Base-by-base conservation (phyloP, 768 basidiomycete species). In the Tricholoma hemisulphureum region DNA sequence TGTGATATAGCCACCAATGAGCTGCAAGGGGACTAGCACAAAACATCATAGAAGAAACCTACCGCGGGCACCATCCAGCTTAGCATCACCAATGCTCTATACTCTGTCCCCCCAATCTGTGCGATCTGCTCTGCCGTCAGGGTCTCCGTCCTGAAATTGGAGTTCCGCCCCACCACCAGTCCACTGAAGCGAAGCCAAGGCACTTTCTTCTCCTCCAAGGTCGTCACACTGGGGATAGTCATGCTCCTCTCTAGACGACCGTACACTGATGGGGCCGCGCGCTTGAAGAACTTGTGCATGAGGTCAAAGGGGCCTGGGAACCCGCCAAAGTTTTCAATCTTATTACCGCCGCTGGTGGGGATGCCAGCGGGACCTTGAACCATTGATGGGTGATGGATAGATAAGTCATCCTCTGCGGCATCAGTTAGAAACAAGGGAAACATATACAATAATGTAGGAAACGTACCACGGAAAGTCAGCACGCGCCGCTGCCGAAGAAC, bases 61-160 rank as follows among this genome's bases (percentile, higher is more conserved):
- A 83, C 82, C 14, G 70, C 39, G 26, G 81, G 80, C 9, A 83
- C 76, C 10, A 83, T 61, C 63, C 77, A 83, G 58, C 77, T 82
- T 62, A 83, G 68, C 56, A 82, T 58, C 52, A 75, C 74, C 63
- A 91, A 69, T 2, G 88, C 86, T 2, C 83, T 71, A 69, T 86
- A 91, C 72, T 93, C 91, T 20, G 88, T 82, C 0, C 90, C 90
- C 2, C 90, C 89, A 14, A 93, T 71, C 62, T 85, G 79, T 65
- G 91, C 89, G 56, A 89, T 66, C 66, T 91, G 80, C n/a, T 89
- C 86, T 59, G 84, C 79, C 2, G 80, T 82, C 64, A 93, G 67
- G 59, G 69, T 78, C 26, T 82, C 80, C 13, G 75, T 80, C 37
- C 74, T 69, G 61, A 86, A 82, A 60, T 81, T 72, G 3, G 83